These are phyloP conservation scores for Gymnopilus dilepis DNA, from an alignment of 768 basidiomycete species.

Conservation along the genomic window DNA sequence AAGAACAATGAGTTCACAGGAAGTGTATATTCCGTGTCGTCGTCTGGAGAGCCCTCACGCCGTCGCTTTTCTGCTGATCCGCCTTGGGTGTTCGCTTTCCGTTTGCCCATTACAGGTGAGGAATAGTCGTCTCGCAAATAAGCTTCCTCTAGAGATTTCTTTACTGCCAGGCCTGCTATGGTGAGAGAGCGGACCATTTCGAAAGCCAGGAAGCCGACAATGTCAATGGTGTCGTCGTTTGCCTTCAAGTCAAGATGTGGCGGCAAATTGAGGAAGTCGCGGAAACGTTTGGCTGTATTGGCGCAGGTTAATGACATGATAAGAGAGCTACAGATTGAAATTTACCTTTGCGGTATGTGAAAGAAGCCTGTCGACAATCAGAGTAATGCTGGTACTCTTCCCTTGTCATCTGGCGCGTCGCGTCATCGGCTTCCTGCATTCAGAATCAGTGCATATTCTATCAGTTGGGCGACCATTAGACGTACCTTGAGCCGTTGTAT, in stretches of 20 bases:
- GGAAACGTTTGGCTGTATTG: constrained; percentile 84
- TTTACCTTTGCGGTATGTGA: constrained; percentile 94
- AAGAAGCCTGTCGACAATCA: constrained; percentile 94
- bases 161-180: constrained; percentile 84
- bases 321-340: not conserved
- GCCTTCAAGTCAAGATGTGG: constrained; percentile 85
- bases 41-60: constrained; percentile 65
- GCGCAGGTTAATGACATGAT: not conserved
- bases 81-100: constrained; percentile 57
- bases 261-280: constrained; percentile 92
- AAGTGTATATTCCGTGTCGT: constrained; percentile 64
- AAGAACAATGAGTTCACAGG: constrained; percentile 79
- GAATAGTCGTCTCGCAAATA: constrained; percentile 68
- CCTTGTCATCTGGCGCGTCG: constrained; percentile 93
- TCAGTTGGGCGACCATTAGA: not conserved
- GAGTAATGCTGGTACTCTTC: constrained; percentile 98
- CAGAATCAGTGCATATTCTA: not conserved
- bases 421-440: constrained; percentile 87
- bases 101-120: constrained; percentile 71
- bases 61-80: constrained; percentile 57
- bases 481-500: constrained; percentile 79
- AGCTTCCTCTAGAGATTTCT: constrained; percentile 77
- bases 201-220: constrained; percentile 95
- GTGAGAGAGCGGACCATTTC: constrained; percentile 96
- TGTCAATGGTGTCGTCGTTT: constrained; percentile 94